Base-by-base conservation (phyloP, 352 stramenopile species). In the Phytophthora megakarya region DNA sequence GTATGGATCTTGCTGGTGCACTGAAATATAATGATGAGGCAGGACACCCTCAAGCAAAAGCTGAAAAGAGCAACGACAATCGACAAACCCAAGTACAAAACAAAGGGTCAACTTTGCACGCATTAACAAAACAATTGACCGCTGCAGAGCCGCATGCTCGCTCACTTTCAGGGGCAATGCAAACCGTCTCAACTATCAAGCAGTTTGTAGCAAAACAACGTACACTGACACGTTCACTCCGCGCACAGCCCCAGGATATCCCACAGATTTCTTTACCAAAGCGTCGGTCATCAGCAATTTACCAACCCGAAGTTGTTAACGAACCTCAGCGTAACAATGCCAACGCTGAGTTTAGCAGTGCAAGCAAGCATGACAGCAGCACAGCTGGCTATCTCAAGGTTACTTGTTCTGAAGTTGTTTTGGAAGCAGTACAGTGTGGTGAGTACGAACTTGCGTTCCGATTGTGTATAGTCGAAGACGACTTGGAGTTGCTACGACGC, bases 391-490 rank as follows among this genome's bases (percentile, higher is more conserved):
- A 43, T 2, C 38, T 67, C 3, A 21, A 59, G n/a, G 62, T 84
- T 23, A 85, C 73, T 48, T 58, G 75, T 15, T 55, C 60, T 33
- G 76, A 89, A 2, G 73, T 75, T 12, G 68, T 75, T 0, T 46
- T 87, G 16, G 38, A 75, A 23, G 76, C 81, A 11, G 76, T 67
- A 0, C 37, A 72, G 2, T 77, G 77, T 21, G 72, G 72, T 1
- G 71, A 89, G 25, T 58, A 60, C 22, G 79, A 90, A 15, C 26
- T 90, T 13, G 81, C 79, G 19, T 48, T 90, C 13, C 78, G 79
- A 37, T 42, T 90, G 37, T 78, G 69, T 35, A 73, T 88, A 25
- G 37, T 90, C 8, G 81, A 86, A 62, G 81, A 88, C 25, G 72
- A 86, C 40, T 53, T 74, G 16, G 37, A 42, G 23, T 35, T 89